A percentile compares a stretch with the other conserved stretches of the same genome.
phyloP scores from a whole-genome alignment of 2,329 filamentous ascomycete genomes.

The Aureobasidium sp. region DNA sequence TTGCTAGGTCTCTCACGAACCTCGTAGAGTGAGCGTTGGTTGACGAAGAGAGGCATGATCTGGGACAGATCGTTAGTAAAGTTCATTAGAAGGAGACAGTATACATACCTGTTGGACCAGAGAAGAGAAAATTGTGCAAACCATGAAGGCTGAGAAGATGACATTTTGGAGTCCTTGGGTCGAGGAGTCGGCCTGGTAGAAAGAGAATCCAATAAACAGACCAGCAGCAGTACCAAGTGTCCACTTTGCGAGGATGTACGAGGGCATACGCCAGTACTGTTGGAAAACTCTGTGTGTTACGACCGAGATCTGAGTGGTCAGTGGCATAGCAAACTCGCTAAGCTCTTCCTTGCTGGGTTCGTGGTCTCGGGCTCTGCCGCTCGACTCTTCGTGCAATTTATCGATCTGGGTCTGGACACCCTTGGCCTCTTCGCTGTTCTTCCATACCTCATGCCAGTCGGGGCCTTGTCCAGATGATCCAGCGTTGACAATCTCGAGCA shows the following conservation, averaged over 20 bases:
- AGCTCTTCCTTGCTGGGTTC: conserved; percentile 27
- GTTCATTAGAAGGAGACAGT: no score
- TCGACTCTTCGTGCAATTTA: conserved; percentile 27
- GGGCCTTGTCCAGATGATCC: conserved; percentile 23
- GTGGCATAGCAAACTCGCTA: conserved; percentile 37
- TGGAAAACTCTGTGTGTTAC: conserved; percentile 36
- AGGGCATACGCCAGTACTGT: conserved; percentile 38
- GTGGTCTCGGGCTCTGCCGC: conserved; percentile 20
- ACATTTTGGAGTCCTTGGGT: conserved; percentile 37
- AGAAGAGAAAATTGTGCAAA: conserved; percentile 30
- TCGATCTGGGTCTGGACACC: conserved; percentile 32
- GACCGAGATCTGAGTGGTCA: conserved; percentile 27
- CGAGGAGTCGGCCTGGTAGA: conserved; percentile 30
- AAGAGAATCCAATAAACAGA: conserved; percentile 40
- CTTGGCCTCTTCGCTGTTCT: conserved; percentile 22
- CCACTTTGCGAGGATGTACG: conserved; percentile 49
- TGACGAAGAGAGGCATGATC: conserved; percentile 52
- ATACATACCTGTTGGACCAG: conserved; percentile 6
- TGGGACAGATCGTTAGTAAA: conserved; percentile 22
- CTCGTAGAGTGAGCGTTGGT: conserved; percentile 51
- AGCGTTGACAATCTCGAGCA: conserved; percentile 45
- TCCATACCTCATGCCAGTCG: conserved; percentile 36
- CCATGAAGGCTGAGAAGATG: conserved; percentile 44
- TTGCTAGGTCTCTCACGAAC: conserved; percentile 55
- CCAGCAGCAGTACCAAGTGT: conserved; percentile 42